Percentiles rank a stretch among this genome's conserved stretches.
Evolutionary conservation across 2,329 filamentous ascomycete genomes (phyloP).

Genomic region (Fusarium abutilonis): DNA sequence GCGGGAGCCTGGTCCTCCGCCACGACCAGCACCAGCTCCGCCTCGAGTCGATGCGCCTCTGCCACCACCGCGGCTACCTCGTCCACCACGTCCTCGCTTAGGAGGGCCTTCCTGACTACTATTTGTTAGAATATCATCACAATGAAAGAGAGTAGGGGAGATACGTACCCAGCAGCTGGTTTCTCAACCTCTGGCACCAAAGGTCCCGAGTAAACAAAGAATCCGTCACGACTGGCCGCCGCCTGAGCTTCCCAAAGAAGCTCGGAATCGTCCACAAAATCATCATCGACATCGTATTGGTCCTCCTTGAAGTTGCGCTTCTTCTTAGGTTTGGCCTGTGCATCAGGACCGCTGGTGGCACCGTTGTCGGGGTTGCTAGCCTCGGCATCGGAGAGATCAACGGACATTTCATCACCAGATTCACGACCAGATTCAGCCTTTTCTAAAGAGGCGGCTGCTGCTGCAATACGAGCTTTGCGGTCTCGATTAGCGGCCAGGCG

Average conservation of each 20-base stretch:
- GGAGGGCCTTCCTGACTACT: constrained; percentile 76
- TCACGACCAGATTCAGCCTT: constrained; percentile 74
- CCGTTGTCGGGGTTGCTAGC: constrained; percentile 91
- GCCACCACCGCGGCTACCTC: constrained; percentile 62
- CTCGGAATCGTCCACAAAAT: constrained; percentile 93
- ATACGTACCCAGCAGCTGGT: constrained; percentile 62
- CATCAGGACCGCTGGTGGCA: constrained; percentile 67
- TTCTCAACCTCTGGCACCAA: constrained; percentile 89
- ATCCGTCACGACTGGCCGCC: constrained; percentile 92
- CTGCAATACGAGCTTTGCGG: constrained; percentile 86
- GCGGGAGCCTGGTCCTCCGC: constrained; percentile 73
- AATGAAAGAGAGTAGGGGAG: background rate
- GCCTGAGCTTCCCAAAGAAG: constrained; percentile 95
- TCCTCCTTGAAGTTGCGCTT: constrained; percentile 84
- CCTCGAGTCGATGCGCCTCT: constrained; percentile 71
- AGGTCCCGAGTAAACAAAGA: constrained; percentile 97
- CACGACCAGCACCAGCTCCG: constrained; percentile 56
- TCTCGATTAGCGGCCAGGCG: constrained; percentile 89
- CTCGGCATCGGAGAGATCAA: constrained; percentile 77
- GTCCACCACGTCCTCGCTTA: constrained; percentile 70
- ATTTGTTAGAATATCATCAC: constrained; percentile 49
- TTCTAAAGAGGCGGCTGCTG: constrained; percentile 86
- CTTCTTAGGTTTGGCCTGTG: constrained; percentile 74
- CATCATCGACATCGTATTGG: constrained; percentile 84
- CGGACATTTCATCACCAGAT: constrained; percentile 84